Evolutionary conservation across 176 grass and related monocot genomes (phyloP).

Genomic region (Luzula sylvatica): DNA sequence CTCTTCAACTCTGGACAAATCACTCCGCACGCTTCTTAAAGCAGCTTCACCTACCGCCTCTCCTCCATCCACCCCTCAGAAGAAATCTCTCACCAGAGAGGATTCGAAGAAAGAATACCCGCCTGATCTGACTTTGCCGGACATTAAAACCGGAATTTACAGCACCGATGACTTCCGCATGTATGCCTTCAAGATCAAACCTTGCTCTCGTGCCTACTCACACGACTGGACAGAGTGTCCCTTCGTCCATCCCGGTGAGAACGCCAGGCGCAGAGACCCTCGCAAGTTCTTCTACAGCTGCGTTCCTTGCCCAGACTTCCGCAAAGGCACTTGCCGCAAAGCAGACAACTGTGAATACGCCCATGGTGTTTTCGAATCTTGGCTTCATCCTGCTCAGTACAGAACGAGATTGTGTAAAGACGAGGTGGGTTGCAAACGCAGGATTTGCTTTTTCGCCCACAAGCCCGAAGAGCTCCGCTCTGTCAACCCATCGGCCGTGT

Average conservation of each 20-base stretch:
- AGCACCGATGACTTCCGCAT: constrained; percentile 93
- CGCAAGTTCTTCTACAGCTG: constrained; percentile 89
- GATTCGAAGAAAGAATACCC: constrained; percentile 83
- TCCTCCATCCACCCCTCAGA: constrained; percentile 31
- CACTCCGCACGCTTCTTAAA: constrained; percentile 34
- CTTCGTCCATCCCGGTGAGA: constrained; percentile 96
- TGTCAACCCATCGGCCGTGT: constrained; percentile 54
- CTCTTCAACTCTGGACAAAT: constrained; percentile 1
- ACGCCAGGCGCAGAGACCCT: constrained; percentile 86
- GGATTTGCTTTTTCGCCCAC: constrained; percentile 90
- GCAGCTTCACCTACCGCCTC: constrained; percentile 3
- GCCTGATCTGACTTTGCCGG: constrained; percentile 67
- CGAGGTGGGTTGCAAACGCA: constrained; percentile 51
- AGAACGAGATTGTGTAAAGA: constrained; percentile 70
- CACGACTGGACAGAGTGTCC: constrained; percentile 99
- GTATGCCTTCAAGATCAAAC: constrained; percentile 95
- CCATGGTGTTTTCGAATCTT: constrained; percentile 83
- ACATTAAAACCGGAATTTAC: constrained; percentile 88
- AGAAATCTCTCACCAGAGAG: constrained; percentile 24
- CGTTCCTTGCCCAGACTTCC: constrained; percentile 91
- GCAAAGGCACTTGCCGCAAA: constrained; percentile 71
- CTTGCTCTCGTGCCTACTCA: constrained; percentile 93
- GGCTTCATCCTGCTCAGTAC: constrained; percentile 92
- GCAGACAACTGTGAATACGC: constrained; percentile 81
- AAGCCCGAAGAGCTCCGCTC: constrained; percentile 76